Evolutionary conservation across 2,329 filamentous ascomycete genomes (phyloP).

Genomic region (Cordyceps tenuipes): DNA sequence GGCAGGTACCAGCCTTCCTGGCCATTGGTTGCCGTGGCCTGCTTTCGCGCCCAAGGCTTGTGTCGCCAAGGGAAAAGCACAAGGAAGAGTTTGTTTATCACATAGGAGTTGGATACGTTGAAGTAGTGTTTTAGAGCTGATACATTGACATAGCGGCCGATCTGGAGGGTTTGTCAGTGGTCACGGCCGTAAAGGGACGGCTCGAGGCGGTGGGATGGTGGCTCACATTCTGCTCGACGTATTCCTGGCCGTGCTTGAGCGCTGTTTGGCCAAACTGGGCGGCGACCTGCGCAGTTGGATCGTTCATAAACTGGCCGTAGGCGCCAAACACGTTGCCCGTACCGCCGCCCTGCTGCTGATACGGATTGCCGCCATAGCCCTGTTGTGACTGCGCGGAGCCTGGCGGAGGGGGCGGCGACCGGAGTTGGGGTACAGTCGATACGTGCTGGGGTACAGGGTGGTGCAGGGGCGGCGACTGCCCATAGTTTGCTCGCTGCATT

Average conservation of each 20-base stretch:
- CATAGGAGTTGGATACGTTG: constrained; percentile 96
- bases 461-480: constrained; percentile 86
- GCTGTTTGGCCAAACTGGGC: constrained; percentile 90
- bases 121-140: constrained; percentile 97
- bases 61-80: constrained; percentile 97
- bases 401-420: constrained; percentile 80
- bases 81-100: constrained; percentile 83
- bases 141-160: constrained; percentile 76
- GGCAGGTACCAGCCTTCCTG: constrained; percentile 76
- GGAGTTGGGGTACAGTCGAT: constrained; percentile 91
- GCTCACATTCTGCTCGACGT: constrained; percentile 87
- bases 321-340: constrained; percentile 53
- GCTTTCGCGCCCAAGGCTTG: constrained; percentile 92
- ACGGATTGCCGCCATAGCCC: constrained; percentile 62
- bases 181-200: neutral
- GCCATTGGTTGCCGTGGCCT: constrained; percentile 61
- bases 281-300: constrained; percentile 89
- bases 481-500: constrained; percentile 84
- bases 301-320: constrained; percentile 91
- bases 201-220: neutral
- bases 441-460: constrained; percentile 98
- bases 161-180: constrained; percentile 1
- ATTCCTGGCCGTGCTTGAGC: constrained; percentile 85
- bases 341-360: constrained; percentile 55
- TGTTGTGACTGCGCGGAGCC: constrained; percentile 59